Conservation (phyloP, 345 rosid genomes). For the Hibiscus mutabilis region DNA sequence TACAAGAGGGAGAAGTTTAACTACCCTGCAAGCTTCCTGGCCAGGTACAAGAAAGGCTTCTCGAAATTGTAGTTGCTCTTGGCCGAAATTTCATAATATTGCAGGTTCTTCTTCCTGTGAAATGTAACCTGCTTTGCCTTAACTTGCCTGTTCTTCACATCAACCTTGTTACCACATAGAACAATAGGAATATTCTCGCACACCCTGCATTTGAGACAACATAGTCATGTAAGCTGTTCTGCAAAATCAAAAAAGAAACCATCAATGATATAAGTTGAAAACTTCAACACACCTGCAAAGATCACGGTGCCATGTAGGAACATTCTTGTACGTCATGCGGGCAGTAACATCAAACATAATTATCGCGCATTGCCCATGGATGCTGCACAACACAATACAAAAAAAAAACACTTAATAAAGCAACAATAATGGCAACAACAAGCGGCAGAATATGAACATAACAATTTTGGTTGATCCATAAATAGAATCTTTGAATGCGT, state of each 20-base stretch:
- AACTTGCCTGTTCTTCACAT: neutral
- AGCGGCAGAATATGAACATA: neutral
- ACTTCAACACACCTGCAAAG: neutral
- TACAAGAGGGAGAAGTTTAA: neutral
- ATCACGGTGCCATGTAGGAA: neutral
- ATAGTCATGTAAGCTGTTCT: neutral
- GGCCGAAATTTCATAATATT: neutral
- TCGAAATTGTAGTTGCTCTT: conserved; percentile 67
- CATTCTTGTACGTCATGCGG: neutral
- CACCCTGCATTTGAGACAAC: conserved; percentile 37
- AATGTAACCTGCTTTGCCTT: neutral
- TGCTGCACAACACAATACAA: neutral
- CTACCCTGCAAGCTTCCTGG: conserved; percentile 87
- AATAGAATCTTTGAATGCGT: neutral
- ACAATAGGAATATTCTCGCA: conserved; percentile 91
- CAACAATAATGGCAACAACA: neutral
- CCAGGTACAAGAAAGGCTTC: conserved; percentile 87
- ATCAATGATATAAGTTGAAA: neutral
- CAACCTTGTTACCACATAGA: conserved; percentile 42
- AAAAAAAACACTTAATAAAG: neutral
- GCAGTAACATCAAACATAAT: neutral
- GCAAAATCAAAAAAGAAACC: neutral
- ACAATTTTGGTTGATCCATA: neutral
- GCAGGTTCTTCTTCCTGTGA: neutral
- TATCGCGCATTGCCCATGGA: neutral